These are phyloP conservation scores for Fistulinella prunicolor DNA, from an alignment of 768 basidiomycete species.

Conservation along the genomic window DNA sequence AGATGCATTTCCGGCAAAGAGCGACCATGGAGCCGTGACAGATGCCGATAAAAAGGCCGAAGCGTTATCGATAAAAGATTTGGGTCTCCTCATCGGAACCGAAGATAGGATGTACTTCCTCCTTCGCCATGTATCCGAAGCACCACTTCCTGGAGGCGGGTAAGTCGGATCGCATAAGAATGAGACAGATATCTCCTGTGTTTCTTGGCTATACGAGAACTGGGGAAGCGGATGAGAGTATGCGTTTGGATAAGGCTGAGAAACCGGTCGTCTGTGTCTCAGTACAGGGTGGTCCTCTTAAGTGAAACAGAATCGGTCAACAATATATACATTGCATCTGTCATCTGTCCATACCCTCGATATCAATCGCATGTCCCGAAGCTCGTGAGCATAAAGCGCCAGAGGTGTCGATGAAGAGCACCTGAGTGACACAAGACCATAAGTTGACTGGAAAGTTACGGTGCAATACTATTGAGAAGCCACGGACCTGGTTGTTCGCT, in stretches of 20 bases:
- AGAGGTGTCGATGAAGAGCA: conserved; percentile 79
- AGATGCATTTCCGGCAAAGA: conserved; percentile 41
- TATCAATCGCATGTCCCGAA: conserved; percentile 78
- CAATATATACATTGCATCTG: neutral
- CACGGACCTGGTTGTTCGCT: conserved; percentile 68
- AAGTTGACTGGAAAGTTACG: neutral
- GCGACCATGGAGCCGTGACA: conserved; percentile 55
- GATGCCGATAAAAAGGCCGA: conserved; percentile 61
- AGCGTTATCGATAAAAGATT: conserved; percentile 68
- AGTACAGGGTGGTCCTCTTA: conserved; percentile 65
- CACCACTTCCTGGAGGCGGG: conserved; percentile 35
- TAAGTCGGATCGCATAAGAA: conserved; percentile 67
- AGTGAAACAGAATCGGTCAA: conserved; percentile 8
- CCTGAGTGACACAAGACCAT: conserved; percentile 38
- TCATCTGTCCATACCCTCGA: conserved; percentile 52
- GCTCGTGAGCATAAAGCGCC: conserved; percentile 76
- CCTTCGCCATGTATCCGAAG: conserved; percentile 51
- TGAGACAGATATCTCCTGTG: conserved; percentile 55
- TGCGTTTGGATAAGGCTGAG: conserved; percentile 72
- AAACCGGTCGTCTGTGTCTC: conserved; percentile 73
- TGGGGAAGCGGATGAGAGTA: conserved; percentile 75
- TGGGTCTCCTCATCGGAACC: conserved; percentile 65
- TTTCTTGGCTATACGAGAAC: conserved; percentile 56
- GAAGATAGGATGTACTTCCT: conserved; percentile 63
- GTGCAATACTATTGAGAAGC: neutral